A percentile compares a stretch with the other conserved stretches of the same genome.
Conservation (phyloP, 2,329 filamentous ascomycete species). For the Truncatella angustata region DNA sequence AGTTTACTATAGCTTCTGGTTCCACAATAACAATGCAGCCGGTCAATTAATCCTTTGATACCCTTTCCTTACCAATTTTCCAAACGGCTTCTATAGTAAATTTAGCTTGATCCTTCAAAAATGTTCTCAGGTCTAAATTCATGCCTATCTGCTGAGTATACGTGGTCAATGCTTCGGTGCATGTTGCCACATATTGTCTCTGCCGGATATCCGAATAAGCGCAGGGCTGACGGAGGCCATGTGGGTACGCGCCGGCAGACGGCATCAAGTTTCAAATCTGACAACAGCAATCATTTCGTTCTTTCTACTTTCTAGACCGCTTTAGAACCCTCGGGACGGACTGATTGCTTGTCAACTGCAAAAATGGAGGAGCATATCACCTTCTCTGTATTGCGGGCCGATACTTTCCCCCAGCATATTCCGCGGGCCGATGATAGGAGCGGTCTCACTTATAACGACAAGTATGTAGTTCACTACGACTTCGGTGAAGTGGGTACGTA, state of each 20-base stretch:
- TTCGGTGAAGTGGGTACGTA: constrained; percentile 55
- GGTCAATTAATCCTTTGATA: neutral
- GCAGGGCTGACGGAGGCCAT: neutral
- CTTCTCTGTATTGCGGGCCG: constrained; percentile 2
- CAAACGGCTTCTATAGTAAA: too few relatives aligned
- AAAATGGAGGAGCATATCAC: neutral
- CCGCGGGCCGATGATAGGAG: neutral
- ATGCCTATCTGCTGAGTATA: neutral
- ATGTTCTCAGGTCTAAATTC: too few relatives aligned
- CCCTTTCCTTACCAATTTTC: too few relatives aligned
- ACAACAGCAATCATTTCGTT: neutral
- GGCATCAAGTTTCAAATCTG: neutral
- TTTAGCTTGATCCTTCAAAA: too few relatives aligned
- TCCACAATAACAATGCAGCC: neutral
- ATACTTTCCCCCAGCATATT: constrained; percentile 1
- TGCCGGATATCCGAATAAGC: constrained; percentile 1
- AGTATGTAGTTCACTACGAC: constrained; percentile 63
- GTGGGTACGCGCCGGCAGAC: neutral
- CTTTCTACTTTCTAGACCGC: neutral
- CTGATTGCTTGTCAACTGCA: neutral
- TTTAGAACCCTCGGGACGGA: neutral
- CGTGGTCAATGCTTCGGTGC: neutral
- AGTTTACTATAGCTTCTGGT: neutral
- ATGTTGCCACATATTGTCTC: neutral
- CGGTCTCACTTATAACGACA: constrained; percentile 17